Conservation (phyloP, 2,329 filamentous ascomycete genomes). For the Cryphonectria nitschkei region DNA sequence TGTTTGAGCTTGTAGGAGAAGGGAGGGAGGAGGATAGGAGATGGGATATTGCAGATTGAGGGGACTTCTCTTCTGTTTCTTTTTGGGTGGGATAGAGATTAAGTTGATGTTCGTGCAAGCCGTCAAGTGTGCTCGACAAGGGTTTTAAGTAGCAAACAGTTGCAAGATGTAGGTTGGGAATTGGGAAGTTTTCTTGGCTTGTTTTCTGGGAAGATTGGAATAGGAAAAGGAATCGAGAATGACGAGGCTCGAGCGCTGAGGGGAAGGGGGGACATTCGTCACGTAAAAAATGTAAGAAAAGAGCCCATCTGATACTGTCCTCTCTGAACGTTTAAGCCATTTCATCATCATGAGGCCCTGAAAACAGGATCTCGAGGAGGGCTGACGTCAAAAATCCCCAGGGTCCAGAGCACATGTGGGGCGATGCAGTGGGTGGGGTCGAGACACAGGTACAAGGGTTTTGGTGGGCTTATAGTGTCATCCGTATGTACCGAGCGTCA, state of each 20-base stretch:
- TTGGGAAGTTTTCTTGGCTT: neutral
- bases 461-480: neutral
- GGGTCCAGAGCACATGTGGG: conserved; percentile 3
- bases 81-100: too few species aligned
- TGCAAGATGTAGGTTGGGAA: too few species aligned
- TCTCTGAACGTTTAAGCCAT: neutral
- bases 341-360: conserved; percentile 21
- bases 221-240: neutral
- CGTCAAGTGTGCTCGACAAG: neutral
- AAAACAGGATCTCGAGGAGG: conserved; percentile 29
- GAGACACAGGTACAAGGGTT: neutral
- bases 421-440: neutral
- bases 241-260: neutral
- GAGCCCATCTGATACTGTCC: too few species aligned
- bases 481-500: neutral
- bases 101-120: neutral
- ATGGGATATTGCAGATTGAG: too few species aligned
- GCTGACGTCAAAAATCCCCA: conserved; percentile 28
- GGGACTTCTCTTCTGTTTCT: too few species aligned
- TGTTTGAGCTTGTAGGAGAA: too few species aligned
- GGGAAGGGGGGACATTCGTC: neutral
- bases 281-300: neutral
- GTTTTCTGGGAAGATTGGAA: neutral
- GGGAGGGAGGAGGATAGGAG: too few species aligned
- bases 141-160: too few species aligned